These are phyloP conservation scores for Novymonas esmeraldas DNA, from an alignment of 208 protist species.

Conservation along the genomic window DNA sequence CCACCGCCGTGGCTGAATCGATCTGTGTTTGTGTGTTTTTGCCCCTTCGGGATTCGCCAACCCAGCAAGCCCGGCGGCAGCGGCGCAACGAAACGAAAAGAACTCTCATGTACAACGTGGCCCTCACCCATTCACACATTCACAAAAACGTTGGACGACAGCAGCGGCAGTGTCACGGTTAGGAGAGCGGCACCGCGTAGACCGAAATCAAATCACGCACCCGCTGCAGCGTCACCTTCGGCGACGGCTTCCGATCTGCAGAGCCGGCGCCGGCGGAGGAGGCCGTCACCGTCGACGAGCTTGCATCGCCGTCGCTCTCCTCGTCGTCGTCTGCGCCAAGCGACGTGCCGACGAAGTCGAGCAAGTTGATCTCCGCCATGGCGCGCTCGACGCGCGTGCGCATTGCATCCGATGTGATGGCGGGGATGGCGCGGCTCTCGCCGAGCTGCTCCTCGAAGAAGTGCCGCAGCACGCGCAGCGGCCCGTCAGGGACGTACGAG, in stretches of 20 bases:
- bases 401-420: conserved; percentile 67
- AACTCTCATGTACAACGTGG: neutral
- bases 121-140: too few species aligned
- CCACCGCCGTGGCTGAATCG: too few species aligned
- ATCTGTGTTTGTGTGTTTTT: too few species aligned
- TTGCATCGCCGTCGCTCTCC: conserved; percentile 42
- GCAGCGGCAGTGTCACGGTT: too few species aligned
- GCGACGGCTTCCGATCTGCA: conserved; percentile 5
- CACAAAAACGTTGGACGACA: too few species aligned
- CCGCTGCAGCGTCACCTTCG: conserved; percentile 31
- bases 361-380: conserved; percentile 56
- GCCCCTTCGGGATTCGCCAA: too few species aligned
- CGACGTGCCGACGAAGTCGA: conserved; percentile 48
- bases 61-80: too few species aligned
- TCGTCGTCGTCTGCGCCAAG: conserved; percentile 39
- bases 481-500: conserved; percentile 41
- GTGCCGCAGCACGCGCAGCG: conserved; percentile 54
- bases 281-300: conserved; percentile 3
- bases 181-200: conserved; percentile 24
- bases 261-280: neutral
- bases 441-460: conserved; percentile 64
- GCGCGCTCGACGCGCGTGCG: conserved; percentile 69
- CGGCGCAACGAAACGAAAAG: neutral
- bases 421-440: conserved; percentile 57
- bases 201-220: conserved; percentile 26